phyloP scores from a whole-genome alignment of 495 filamentous ascomycete species.

The Penicillium simplicissimum region DNA sequence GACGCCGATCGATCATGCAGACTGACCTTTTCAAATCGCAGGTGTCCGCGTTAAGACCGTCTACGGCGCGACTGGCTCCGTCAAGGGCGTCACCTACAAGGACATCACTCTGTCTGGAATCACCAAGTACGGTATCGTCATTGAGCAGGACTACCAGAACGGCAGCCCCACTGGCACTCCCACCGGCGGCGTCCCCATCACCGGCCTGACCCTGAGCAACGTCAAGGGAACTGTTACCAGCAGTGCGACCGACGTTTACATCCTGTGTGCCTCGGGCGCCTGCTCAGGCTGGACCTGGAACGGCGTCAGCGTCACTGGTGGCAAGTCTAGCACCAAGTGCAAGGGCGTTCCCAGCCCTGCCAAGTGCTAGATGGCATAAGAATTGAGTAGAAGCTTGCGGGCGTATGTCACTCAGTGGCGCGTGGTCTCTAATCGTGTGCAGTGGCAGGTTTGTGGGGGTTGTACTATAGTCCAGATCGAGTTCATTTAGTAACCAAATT shows the following conservation, averaged over 20 bases:
- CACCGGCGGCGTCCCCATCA: conserved; percentile 63
- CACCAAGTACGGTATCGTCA: conserved; percentile 62
- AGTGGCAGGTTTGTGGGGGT: not conserved
- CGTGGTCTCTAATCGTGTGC: not conserved
- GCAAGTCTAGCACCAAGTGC: conserved; percentile 43
- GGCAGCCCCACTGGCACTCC: conserved; percentile 61
- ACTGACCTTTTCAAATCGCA: not conserved
- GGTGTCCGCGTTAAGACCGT: conserved; percentile 64
- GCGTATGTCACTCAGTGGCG: not conserved
- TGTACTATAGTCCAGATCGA: not conserved
- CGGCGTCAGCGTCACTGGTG: conserved; percentile 47
- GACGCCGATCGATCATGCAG: not conserved
- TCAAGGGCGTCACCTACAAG: conserved; percentile 59
- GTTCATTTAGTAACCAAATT: too few relatives aligned
- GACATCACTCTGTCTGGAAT: conserved; percentile 60
- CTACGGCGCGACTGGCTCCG: conserved; percentile 55
- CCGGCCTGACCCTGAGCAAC: conserved; percentile 52
- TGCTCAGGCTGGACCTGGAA: conserved; percentile 50
- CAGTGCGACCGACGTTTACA: conserved; percentile 49
- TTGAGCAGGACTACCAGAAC: conserved; percentile 71
- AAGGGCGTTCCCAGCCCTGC: conserved; percentile 35
- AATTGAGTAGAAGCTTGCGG: not conserved
- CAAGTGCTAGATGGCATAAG: conserved; percentile 6
- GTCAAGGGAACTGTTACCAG: conserved; percentile 51
- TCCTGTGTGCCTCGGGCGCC: conserved; percentile 52